Conservation (phyloP, 805 yeast species). For the Wickerhamiella kurtzmanii region DNA sequence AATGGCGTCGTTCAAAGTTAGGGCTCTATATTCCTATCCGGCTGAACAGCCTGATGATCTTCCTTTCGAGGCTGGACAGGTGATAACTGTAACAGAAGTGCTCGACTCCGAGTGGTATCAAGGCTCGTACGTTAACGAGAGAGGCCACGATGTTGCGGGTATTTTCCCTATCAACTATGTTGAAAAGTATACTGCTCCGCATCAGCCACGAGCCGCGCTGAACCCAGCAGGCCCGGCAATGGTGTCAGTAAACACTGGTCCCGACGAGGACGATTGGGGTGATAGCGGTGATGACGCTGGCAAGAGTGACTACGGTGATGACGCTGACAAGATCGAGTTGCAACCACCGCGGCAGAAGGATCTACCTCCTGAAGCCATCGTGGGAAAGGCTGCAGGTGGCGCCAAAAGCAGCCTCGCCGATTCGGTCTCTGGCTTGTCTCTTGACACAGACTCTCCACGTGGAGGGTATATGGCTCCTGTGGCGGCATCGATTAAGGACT, state of each 20-base stretch:
- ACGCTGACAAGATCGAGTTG: neutral
- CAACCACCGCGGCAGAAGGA: neutral
- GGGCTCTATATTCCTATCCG: slow-evolving; percentile 52
- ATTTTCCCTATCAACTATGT: slow-evolving; percentile 86
- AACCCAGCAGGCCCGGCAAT: slow-evolving; percentile 5
- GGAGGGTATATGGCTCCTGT: neutral
- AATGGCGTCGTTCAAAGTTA: slow-evolving; percentile 46
- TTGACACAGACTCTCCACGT: neutral
- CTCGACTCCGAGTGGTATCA: slow-evolving; percentile 90
- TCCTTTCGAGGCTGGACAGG: slow-evolving; percentile 50
- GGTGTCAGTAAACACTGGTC: slow-evolving; percentile 15
- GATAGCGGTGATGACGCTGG: neutral
- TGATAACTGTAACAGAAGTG: slow-evolving; percentile 58
- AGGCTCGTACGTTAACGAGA: slow-evolving; percentile 43
- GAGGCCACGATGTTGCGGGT: slow-evolving; percentile 42
- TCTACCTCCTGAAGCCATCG: neutral
- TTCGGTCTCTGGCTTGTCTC: neutral
- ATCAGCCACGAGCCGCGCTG: slow-evolving; percentile 6
- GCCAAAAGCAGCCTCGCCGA: neutral
- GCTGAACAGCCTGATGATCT: slow-evolving; percentile 77
- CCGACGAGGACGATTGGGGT: slow-evolving; percentile 8
- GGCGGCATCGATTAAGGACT: neutral
- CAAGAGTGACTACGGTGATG: neutral
- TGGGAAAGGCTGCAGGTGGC: neutral
- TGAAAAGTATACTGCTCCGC: slow-evolving; percentile 22